phyloP scores from a whole-genome alignment of 2,329 filamentous ascomycete genomes.

The Phoma sp. region DNA sequence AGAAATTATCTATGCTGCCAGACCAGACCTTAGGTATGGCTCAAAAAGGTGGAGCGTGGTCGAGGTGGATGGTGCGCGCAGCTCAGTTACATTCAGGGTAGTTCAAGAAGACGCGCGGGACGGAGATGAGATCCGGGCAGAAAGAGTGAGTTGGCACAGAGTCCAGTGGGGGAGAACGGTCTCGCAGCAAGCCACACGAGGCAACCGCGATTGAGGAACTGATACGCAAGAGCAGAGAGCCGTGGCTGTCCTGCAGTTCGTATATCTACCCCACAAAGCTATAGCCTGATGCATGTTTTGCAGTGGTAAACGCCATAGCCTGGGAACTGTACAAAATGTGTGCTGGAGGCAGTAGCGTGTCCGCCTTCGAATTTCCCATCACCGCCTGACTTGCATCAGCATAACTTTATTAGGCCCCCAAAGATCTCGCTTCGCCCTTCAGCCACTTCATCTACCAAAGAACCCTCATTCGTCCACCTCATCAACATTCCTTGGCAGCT shows the following conservation, averaged over 20 bases:
- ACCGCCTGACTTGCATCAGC: background rate
- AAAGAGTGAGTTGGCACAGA: background rate
- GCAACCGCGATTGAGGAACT: background rate
- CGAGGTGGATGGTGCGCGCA: background rate
- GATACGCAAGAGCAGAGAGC: background rate
- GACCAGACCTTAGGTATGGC: background rate
- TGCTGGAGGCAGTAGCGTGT: no score
- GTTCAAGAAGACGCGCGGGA: background rate
- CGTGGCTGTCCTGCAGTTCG: no score
- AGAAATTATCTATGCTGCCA: background rate
- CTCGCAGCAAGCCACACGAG: background rate
- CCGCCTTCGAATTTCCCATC: no score
- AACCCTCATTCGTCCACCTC: background rate
- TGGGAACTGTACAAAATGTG: no score
- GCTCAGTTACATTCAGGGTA: background rate
- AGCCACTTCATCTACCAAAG: slow-evolving; percentile 9
- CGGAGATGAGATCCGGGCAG: background rate
- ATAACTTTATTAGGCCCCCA: background rate
- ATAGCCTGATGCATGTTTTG: no score
- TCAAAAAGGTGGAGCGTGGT: background rate
- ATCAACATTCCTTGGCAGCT: slow-evolving; percentile 3
- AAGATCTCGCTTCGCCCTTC: slow-evolving; percentile 6
- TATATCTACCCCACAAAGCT: no score
- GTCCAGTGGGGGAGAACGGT: background rate
- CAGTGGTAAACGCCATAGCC: no score